A percentile compares a stretch with the other conserved stretches of the same genome.
These are phyloP conservation scores for Rhizophagus sp. DNA, from an alignment of 192 early-diverging fungal species.

Conservation along the genomic window DNA sequence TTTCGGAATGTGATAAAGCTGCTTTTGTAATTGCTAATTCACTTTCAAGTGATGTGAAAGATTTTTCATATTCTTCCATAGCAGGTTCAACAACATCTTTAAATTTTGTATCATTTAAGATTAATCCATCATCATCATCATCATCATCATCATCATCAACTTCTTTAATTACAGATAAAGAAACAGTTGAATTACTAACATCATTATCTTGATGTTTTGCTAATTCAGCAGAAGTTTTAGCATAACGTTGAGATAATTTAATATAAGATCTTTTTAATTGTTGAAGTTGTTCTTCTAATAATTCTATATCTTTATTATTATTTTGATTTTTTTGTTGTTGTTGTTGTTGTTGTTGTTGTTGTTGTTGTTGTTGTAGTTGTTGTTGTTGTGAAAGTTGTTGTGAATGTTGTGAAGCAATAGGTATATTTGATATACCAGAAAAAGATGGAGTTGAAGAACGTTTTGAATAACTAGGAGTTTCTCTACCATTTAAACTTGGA, in stretches of 20 bases:
- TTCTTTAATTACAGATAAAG: background rate
- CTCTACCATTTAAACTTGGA: constrained; percentile 28
- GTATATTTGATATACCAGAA: background rate
- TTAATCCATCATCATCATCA: background rate
- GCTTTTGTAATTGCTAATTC: constrained; percentile 59
- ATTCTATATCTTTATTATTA: constrained; percentile 30
- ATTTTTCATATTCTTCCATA: constrained; percentile 72
- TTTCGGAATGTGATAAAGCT: constrained; percentile 56
- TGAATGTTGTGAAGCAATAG: constrained; percentile 7
- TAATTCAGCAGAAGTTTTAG: background rate
- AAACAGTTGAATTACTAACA: background rate
- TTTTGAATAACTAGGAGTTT: background rate
- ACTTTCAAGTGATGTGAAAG: constrained; percentile 59
- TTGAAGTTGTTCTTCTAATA: constrained; percentile 50
- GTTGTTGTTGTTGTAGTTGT: too few species aligned
- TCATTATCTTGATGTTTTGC: constrained; percentile 20
- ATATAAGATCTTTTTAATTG: constrained; percentile 33
- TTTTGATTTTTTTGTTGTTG: constrained; percentile 32
- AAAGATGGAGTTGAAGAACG: background rate
- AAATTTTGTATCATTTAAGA: background rate
- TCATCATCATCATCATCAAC: background rate
- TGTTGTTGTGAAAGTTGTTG: too few species aligned
- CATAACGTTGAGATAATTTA: constrained; percentile 17
- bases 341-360: background rate
- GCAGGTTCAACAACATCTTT: constrained; percentile 63